These are phyloP conservation scores for Dendrobium chrysotoxum DNA, from an alignment of 106 monocot genomes.

Conservation along the genomic window DNA sequence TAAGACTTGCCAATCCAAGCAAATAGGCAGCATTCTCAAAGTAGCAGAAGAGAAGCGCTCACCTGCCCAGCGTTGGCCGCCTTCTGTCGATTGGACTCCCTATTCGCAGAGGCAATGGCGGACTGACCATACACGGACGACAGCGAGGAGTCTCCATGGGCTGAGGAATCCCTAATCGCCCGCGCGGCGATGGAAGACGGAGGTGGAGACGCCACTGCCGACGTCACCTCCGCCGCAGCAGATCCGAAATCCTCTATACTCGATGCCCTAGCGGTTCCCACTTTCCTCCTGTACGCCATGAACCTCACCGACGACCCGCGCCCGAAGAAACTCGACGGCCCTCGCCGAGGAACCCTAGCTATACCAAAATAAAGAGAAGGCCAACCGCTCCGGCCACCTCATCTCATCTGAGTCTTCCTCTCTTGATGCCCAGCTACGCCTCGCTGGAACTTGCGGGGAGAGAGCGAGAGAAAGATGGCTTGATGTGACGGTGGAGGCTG, in stretches of 20 bases:
- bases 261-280: slow-evolving; percentile 20
- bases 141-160: slow-evolving; percentile 62
- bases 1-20: background rate
- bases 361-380: background rate
- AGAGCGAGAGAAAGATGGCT: background rate
- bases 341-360: background rate
- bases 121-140: slow-evolving; percentile 62
- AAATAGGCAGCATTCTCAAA: background rate
- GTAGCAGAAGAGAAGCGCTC: background rate
- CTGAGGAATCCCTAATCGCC: slow-evolving; percentile 75
- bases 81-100: slow-evolving; percentile 10
- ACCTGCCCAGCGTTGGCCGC: background rate
- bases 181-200: slow-evolving; percentile 60
- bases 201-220: slow-evolving; percentile 1
- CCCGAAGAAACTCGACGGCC: background rate
- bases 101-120: slow-evolving; percentile 17
- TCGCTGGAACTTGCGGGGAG: background rate
- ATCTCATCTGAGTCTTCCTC: background rate
- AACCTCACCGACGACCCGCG: background rate
- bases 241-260: slow-evolving; percentile 48
- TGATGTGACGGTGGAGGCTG: background rate
- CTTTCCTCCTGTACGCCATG: slow-evolving; percentile 75
- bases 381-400: background rate
- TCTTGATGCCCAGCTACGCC: background rate
- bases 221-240: background rate